phyloP scores from a whole-genome alignment of 805 yeast genomes.

The Komagataella pastoris region DNA sequence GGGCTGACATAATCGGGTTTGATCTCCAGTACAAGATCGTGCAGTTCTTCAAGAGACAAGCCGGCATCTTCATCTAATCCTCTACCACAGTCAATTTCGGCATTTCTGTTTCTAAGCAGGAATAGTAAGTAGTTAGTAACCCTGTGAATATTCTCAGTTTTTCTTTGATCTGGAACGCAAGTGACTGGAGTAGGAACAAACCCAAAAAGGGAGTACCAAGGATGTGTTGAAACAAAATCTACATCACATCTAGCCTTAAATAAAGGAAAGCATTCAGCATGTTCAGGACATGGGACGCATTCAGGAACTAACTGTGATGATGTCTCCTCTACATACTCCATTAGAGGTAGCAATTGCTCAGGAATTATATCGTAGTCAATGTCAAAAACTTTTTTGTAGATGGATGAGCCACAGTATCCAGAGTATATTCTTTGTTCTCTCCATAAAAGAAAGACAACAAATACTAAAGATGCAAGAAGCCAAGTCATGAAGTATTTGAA shows the following conservation, averaged over 20 bases:
- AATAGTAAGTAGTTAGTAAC: conserved; percentile 57
- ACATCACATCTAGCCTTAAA: conserved; percentile 56
- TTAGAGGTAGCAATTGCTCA: conserved; percentile 7
- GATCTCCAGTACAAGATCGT: conserved; percentile 47
- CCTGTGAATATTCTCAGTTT: conserved; percentile 50
- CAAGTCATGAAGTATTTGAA: background rate
- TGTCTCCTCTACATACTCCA: conserved; percentile 26
- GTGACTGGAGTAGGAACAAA: conserved; percentile 44
- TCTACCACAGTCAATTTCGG: conserved; percentile 28
- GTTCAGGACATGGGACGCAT: conserved; percentile 71
- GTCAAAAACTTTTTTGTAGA: conserved; percentile 21
- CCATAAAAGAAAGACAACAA: conserved; percentile 3
- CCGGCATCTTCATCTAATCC: conserved; percentile 19
- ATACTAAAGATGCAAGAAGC: background rate
- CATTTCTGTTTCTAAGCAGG: conserved; percentile 55
- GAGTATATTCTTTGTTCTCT: conserved; percentile 45
- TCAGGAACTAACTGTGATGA: conserved; percentile 35
- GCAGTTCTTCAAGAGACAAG: conserved; percentile 55
- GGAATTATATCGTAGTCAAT: conserved; percentile 5
- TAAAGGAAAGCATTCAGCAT: conserved; percentile 59
- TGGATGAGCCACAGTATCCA: conserved; percentile 69
- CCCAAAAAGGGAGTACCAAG: conserved; percentile 43
- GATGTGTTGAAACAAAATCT: conserved; percentile 39
- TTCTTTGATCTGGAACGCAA: conserved; percentile 67
- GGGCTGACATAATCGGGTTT: conserved; percentile 26